A percentile compares a stretch with the other conserved stretches of the same genome.
Evolutionary conservation across 2,329 filamentous ascomycete genomes (phyloP).

Genomic region (Trichoderma harzianum): DNA sequence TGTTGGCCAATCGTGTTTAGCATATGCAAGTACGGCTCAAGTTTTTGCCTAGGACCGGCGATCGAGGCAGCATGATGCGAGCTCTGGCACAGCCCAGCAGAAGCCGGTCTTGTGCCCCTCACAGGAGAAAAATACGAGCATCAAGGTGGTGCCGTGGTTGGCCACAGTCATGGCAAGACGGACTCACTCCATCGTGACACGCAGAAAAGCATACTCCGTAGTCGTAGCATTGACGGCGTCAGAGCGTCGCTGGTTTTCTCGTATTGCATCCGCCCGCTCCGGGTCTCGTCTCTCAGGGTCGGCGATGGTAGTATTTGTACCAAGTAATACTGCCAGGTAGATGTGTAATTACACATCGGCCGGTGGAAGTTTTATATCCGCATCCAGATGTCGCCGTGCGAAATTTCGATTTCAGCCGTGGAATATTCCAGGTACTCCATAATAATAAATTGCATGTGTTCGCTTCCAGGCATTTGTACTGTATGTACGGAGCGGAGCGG

Average conservation of each 20-base stretch:
- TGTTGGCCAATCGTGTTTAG: background rate
- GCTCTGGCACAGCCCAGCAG: background rate
- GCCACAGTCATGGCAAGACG: background rate
- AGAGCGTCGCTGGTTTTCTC: constrained; percentile 5
- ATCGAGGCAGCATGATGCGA: background rate
- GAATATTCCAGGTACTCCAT: constrained; percentile 11
- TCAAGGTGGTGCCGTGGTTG: constrained; percentile 1
- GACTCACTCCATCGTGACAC: background rate
- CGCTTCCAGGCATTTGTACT: background rate
- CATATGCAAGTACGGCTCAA: background rate
- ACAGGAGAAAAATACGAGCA: constrained; percentile 12
- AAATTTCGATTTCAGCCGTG: constrained; percentile 2
- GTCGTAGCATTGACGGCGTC: background rate
- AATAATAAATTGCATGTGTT: constrained; percentile 6
- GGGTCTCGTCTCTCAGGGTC: background rate
- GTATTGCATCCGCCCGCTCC: constrained; percentile 11
- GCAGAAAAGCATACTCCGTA: background rate
- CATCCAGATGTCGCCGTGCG: background rate
- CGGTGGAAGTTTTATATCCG: background rate
- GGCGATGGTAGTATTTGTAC: background rate
- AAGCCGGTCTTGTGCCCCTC: constrained; percentile 1
- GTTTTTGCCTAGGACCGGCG: background rate
- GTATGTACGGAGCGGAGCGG: background rate
- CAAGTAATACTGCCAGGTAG: background rate
- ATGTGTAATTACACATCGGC: background rate